Evolutionary conservation across 352 stramenopile species (phyloP).

Genomic region (Aphanomyces invadans): DNA sequence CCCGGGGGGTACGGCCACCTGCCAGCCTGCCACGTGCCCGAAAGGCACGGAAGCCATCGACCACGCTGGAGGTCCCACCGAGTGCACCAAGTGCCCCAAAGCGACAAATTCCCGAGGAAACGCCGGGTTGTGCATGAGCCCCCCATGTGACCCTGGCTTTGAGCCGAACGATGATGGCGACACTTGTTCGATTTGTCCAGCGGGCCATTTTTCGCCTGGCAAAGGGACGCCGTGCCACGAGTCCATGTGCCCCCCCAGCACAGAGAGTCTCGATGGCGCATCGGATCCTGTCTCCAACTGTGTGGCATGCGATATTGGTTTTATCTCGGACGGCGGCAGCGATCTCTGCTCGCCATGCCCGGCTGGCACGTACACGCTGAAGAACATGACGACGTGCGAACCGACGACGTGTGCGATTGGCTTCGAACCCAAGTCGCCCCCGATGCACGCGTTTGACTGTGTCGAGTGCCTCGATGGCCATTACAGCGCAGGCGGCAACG

Average conservation of each 20-base stretch:
- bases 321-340: conserved; percentile 31
- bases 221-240: conserved; percentile 28
- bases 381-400: conserved; percentile 28
- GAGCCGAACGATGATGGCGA: conserved; percentile 30
- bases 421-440: conserved; percentile 4
- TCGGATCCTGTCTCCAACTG: conserved; percentile 8
- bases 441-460: conserved; percentile 28
- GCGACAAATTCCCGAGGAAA: conserved; percentile 25
- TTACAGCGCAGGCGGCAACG: conserved; percentile 34
- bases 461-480: conserved; percentile 28
- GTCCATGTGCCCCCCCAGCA: conserved; percentile 29
- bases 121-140: conserved; percentile 32
- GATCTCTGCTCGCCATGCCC: conserved; percentile 32
- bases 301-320: conserved; percentile 34
- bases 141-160: conserved; percentile 38
- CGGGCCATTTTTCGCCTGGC: conserved; percentile 34
- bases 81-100: conserved; percentile 1
- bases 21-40: conserved; percentile 34
- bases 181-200: conserved; percentile 32
- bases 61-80: background rate
- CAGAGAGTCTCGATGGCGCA: conserved; percentile 11
- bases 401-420: conserved; percentile 30
- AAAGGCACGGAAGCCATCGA: conserved; percentile 28
- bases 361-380: conserved; percentile 31
- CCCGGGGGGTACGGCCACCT: conserved; percentile 30